Evolutionary conservation across 2,329 filamentous ascomycete genomes (phyloP).

Genomic region (Madurella fahalii): DNA sequence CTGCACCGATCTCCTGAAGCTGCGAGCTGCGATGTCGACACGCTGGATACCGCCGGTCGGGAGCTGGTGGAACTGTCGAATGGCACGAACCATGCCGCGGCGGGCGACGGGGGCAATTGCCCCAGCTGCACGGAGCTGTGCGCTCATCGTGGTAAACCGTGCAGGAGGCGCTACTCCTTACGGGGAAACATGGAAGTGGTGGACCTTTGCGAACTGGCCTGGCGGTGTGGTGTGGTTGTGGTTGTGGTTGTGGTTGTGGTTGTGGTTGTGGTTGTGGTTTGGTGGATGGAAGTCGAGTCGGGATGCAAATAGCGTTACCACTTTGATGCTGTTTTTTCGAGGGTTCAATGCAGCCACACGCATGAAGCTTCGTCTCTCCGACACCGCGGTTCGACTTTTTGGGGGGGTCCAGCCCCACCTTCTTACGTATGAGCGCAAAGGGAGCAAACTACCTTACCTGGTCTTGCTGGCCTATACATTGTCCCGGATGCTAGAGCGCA

Average conservation of each 20-base stretch:
- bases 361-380: no score
- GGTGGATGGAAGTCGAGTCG: background rate
- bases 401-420: no score
- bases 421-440: no score
- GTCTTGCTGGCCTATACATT: no score
- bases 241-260: no score
- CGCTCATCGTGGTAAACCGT: constrained; percentile 53
- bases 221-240: background rate
- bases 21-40: constrained; percentile 58
- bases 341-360: no score
- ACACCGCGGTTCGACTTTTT: no score
- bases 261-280: no score
- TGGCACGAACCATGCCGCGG: constrained; percentile 51
- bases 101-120: constrained; percentile 60
- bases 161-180: constrained; percentile 15
- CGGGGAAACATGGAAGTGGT: constrained; percentile 2
- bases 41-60: constrained; percentile 66
- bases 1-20: constrained; percentile 64
- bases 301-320: background rate
- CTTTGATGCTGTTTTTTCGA: no score
- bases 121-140: constrained; percentile 71
- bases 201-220: background rate
- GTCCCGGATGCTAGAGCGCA: no score
- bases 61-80: constrained; percentile 63
- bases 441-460: no score